Evolutionary conservation across 2,329 filamentous ascomycete genomes (phyloP).

Genomic region (Arachnomyces sp.): DNA sequence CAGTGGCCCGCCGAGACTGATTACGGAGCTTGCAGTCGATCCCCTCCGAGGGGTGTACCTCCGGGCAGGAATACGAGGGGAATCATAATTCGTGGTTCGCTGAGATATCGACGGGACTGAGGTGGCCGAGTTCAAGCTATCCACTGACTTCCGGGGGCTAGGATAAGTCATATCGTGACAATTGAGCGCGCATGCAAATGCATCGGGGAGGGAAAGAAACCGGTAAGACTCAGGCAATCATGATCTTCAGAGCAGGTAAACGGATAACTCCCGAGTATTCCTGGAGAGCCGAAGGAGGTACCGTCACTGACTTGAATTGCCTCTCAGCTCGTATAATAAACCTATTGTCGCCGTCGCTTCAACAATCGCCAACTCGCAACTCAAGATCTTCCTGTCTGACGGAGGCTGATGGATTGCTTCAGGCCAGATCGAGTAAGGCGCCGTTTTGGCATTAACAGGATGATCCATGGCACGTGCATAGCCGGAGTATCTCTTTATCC

Average conservation of each 20-base stretch:
- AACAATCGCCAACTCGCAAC: background rate
- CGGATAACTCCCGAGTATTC: too few relatives aligned
- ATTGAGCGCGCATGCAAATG: slow-evolving; percentile 22
- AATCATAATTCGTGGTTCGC: slow-evolving; percentile 31
- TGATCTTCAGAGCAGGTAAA: too few relatives aligned
- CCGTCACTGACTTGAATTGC: too few relatives aligned
- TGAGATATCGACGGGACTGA: slow-evolving; percentile 47
- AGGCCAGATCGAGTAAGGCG: slow-evolving; percentile 1
- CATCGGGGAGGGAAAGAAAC: slow-evolving; percentile 4
- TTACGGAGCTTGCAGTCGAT: slow-evolving; percentile 80
- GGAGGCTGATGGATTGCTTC: background rate
- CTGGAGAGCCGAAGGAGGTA: too few relatives aligned
- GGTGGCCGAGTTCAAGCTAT: slow-evolving; percentile 53
- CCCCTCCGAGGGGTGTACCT: slow-evolving; percentile 51
- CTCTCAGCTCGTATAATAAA: too few relatives aligned
- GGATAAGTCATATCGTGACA: slow-evolving; percentile 53
- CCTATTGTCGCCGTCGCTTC: too few relatives aligned
- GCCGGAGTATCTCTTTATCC: slow-evolving; percentile 2
- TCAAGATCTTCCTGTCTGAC: too few relatives aligned
- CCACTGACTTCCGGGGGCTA: slow-evolving; percentile 57
- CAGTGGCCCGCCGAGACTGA: slow-evolving; percentile 76
- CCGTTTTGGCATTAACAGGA: background rate
- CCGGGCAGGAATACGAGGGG: slow-evolving; percentile 24
- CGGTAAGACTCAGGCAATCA: background rate
- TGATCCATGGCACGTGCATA: too few relatives aligned